Percentiles rank a stretch among this genome's conserved stretches.
Evolutionary conservation across 257 asterid genomes (phyloP).

Genomic region (Datura wrightii): DNA sequence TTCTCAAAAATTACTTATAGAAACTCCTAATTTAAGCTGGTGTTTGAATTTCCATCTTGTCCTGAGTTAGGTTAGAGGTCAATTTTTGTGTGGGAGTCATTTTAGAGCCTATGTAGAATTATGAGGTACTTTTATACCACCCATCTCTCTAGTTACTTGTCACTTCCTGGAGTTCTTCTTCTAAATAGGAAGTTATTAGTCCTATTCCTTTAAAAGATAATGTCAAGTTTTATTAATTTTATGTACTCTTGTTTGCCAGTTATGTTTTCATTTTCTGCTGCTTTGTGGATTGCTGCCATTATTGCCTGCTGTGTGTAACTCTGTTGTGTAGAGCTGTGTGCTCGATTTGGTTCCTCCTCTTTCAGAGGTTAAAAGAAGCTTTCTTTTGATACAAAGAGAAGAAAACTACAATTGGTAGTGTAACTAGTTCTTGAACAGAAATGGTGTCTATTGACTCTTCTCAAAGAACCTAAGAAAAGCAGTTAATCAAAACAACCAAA

Average conservation of each 20-base stretch:
- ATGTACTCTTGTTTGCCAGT: background rate
- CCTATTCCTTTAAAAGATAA: background rate
- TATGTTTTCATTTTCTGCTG: background rate
- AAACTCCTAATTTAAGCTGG: background rate
- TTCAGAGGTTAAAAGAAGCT: background rate
- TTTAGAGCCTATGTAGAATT: background rate
- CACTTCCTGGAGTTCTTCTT: background rate
- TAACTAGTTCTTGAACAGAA: background rate
- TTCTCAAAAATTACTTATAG: background rate
- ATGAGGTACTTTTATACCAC: background rate
- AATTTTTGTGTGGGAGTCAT: background rate
- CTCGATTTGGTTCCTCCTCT: slow-evolving; percentile 1
- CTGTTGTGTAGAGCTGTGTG: background rate
- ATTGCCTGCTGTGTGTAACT: background rate
- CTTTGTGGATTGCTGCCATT: background rate
- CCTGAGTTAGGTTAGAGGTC: background rate
- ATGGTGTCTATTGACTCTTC: slow-evolving; percentile 10
- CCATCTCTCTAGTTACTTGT: background rate
- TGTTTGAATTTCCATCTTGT: background rate
- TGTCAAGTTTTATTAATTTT: background rate
- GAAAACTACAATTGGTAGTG: slow-evolving; percentile 1
- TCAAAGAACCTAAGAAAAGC: background rate
- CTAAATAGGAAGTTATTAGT: background rate
- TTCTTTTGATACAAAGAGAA: slow-evolving; percentile 1
- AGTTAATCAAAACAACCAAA: background rate